Base-by-base conservation (phyloP, 208 protist species). In the Acanthamoeba triangularis region DNA sequence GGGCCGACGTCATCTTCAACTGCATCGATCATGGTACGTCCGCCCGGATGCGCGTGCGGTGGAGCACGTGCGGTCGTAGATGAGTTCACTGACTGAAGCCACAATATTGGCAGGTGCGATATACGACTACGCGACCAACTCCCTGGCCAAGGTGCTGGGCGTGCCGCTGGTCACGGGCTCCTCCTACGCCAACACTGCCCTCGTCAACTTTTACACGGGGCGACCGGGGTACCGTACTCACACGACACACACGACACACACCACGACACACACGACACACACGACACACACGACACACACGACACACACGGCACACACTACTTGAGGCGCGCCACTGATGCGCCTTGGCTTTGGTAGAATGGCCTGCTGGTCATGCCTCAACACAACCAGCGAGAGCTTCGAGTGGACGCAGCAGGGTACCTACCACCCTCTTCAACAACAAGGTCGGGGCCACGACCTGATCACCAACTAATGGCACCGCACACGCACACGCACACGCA, bases 121-220 rank as follows among this genome's bases (percentile, higher is more conserved):
- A 6, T 91, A 69, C 25, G 84, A 91, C 84, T 91, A 91, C 59
- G 84, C 84, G 54, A 69, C 37, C 18, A 91, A 91, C 84, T 14
- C 84, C 13, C 56, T 91, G 30, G 14, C 56, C 54, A 91, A 91
- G 84, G 16, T 63, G 56, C 25, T 91, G 56, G 84, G 56, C 13
- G 25, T 91, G 35, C 84, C 84, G 30, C 7, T 72, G 30, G 84
- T 91, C 14, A 28, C 59, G 84, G 84, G 84, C 56, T 91, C 84
- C 30, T 91, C 84, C n/a, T 91, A 91, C 59, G 84, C 84, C 84
- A 91, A 91, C 30, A 91, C 84, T 5, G 59, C 59, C 30, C n/a
- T 91, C 30, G 84, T 91, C 84, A 91, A 91, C 35, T 91, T 72
- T 54, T 91, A 69, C 41, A 69, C 76, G 2, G 76, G 76, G n/a